These are phyloP conservation scores for Ceratorhiza oryzae-sativae DNA, from an alignment of 1,284 basidiomycete genomes.

Conservation along the genomic window DNA sequence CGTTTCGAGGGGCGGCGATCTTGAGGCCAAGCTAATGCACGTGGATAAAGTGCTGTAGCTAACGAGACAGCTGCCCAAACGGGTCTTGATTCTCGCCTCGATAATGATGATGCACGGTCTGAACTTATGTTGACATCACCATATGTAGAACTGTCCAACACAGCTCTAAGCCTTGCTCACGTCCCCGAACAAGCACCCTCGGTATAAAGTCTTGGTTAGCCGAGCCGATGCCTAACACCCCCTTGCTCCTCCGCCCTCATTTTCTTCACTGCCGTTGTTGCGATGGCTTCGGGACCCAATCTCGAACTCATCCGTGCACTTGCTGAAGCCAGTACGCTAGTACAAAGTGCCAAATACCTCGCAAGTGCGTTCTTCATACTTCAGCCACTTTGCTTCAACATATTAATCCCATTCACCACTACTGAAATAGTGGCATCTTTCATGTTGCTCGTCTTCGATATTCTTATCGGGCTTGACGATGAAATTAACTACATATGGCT, in stretches of 20 bases:
- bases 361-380: not conserved
- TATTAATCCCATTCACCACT: not conserved
- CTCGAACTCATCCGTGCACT: not conserved
- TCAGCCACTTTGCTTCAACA: not conserved
- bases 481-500: conserved; percentile 17
- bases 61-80: too few relatives aligned
- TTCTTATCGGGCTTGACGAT: not conserved
- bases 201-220: too few relatives aligned
- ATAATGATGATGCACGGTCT: too few relatives aligned
- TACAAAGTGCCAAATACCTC: not conserved
- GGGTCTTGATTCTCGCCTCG: too few relatives aligned
- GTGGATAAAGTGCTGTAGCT: too few relatives aligned
- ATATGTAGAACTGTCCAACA: too few relatives aligned
- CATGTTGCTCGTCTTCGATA: conserved; percentile 23
- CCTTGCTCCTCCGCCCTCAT: not conserved
- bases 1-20: too few relatives aligned
- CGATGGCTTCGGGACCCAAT: not conserved
- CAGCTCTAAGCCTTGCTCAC: too few relatives aligned
- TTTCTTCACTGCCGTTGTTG: not conserved
- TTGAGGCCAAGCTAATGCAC: too few relatives aligned
- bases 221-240: not conserved
- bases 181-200: too few relatives aligned
- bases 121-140: too few relatives aligned
- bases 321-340: not conserved
- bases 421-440: conserved; percentile 6